Percentiles rank a stretch among this genome's conserved stretches.
Evolutionary conservation across 495 filamentous ascomycete species (phyloP).

Genomic region (Aspergillus baeticus): DNA sequence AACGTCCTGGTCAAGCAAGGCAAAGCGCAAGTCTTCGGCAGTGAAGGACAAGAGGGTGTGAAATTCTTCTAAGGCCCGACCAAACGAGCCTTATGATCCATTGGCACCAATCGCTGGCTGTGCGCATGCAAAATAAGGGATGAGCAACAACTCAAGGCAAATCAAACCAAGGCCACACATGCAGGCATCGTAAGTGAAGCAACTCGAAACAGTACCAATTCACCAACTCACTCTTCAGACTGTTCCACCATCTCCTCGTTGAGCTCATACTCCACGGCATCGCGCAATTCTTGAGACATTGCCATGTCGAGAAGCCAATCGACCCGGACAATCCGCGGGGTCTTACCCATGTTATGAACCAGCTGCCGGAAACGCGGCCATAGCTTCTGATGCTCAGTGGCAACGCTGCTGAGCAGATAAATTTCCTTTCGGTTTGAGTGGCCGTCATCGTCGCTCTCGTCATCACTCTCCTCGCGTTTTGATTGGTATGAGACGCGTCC

Average conservation of each 20-base stretch:
- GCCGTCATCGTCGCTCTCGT: constrained; percentile 53
- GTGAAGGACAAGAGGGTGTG: constrained; percentile 80
- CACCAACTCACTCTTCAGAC: constrained; percentile 23
- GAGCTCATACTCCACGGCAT: constrained; percentile 61
- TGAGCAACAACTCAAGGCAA: constrained; percentile 16
- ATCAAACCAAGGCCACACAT: neutral
- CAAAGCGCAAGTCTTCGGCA: constrained; percentile 90
- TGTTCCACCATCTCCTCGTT: constrained; percentile 33
- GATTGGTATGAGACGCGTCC: constrained; percentile 60
- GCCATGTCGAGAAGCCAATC: constrained; percentile 91
- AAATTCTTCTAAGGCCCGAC: constrained; percentile 83
- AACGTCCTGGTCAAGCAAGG: constrained; percentile 79
- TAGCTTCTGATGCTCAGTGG: constrained; percentile 63
- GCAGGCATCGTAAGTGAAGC: constrained; percentile 4
- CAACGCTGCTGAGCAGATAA: constrained; percentile 69
- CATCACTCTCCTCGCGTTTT: constrained; percentile 45
- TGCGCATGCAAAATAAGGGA: constrained; percentile 11
- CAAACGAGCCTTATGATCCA: neutral
- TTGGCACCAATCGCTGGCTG: constrained; percentile 2
- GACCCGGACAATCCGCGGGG: constrained; percentile 70
- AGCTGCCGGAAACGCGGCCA: constrained; percentile 80
- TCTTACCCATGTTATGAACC: constrained; percentile 67
- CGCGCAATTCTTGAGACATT: constrained; percentile 75
- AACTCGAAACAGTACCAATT: neutral
- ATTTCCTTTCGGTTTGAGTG: constrained; percentile 64